These are phyloP conservation scores for Fusarium sp. DNA, from an alignment of 2,329 filamentous ascomycete genomes.

Conservation along the genomic window DNA sequence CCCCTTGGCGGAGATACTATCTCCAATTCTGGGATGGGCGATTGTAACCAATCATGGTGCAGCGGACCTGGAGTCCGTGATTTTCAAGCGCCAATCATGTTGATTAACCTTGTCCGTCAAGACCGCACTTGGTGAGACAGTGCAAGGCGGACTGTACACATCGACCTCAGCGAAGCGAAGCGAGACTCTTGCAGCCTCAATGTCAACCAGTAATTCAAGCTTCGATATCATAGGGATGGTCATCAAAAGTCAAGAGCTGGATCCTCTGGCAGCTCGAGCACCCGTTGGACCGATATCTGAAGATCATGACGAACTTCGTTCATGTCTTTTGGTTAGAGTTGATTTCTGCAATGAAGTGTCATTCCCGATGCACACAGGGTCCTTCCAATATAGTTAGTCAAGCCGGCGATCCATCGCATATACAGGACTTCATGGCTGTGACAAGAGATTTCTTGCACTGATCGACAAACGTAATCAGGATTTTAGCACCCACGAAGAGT, in stretches of 20 bases:
- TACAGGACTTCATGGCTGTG: background rate
- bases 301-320: background rate
- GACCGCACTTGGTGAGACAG: slow-evolving; percentile 4
- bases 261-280: background rate
- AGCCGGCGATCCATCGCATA: background rate
- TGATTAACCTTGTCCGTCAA: background rate
- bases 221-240: background rate
- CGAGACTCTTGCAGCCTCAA: background rate
- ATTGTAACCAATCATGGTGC: background rate
- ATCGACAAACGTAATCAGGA: slow-evolving; percentile 20
- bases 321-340: background rate
- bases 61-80: background rate
- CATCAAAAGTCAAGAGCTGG: background rate
- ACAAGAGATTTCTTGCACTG: slow-evolving; percentile 1
- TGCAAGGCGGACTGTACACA: slow-evolving; percentile 10
- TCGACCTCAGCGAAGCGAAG: background rate
- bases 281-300: background rate
- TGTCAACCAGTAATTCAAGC: background rate
- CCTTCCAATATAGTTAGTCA: background rate
- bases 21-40: background rate
- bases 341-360: background rate
- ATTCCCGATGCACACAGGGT: slow-evolving; percentile 3
- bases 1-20: background rate
- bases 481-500: background rate
- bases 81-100: background rate